Base-by-base conservation (phyloP, 805 yeast genomes). In the Diddensiella santjacobensis region DNA sequence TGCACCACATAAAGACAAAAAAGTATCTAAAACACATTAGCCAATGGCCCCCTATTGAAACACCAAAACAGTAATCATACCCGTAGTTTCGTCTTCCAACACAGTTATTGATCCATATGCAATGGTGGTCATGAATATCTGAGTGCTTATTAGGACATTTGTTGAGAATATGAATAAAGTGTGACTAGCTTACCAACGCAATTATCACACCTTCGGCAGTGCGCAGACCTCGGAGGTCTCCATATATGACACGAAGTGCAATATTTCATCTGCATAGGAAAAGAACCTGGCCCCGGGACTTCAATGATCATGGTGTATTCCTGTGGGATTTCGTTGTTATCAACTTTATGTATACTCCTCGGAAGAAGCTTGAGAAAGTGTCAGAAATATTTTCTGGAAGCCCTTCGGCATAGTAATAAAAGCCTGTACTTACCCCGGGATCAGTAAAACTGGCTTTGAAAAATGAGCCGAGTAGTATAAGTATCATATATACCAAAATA, bases 211-310 rank as follows among this genome's bases (percentile, higher is more conserved):
- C 71, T 70, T 1, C 81, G 72, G 59, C 96, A 87, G 63, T 87
- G 96, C 47, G 83, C 78, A 0, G 89, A 67, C 45, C 95, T 66
- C 1, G 89, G 87, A 6, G 88, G 83, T 54, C 91, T 66, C 91
- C 95, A 86, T 38, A 80, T 72, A 24, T 76, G 67, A 59, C 96
- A 87, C 0, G 83, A 72, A 1, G 75, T 42, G 57, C 90, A 83
- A 61, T 82, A 83, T 56, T 78, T 78, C 20, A 79, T 69, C 2
- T 66, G 58, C 0, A 79, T 78, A 1, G 74, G 70, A 18, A 58
- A 48, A 1, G 51, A 44, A 1, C 48, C 37, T 13, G 43, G 43
- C 1, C 75, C 70, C 0, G 87, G 87, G 6, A 83, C 58, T 1
- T 72, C 62, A 0, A 80, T 71, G 8, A 66, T 59, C 55, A 72